Conservation (phyloP, 2,329 filamentous ascomycete species). For the Leptodontidium sp. region DNA sequence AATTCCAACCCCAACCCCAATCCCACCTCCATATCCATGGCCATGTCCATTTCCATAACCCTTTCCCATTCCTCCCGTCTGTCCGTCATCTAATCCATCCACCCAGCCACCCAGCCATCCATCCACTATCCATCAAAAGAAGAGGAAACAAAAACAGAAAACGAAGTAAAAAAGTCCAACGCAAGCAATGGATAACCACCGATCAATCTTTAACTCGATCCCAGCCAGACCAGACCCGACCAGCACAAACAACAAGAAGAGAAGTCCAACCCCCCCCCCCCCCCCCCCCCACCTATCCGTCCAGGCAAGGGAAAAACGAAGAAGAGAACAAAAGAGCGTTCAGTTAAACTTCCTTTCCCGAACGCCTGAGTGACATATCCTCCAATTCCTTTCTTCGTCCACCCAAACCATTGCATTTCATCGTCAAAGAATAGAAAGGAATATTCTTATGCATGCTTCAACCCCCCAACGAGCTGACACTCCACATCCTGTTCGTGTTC, state of each 20-base stretch:
- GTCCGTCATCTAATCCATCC: not conserved
- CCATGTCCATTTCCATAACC: too few relatives aligned
- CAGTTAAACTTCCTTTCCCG: not conserved
- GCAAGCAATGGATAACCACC: too few relatives aligned
- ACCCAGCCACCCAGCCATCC: not conserved
- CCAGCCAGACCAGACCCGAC: too few relatives aligned
- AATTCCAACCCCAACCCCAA: too few relatives aligned
- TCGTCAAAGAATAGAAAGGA: not conserved
- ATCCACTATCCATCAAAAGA: not conserved
- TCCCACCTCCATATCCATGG: too few relatives aligned
- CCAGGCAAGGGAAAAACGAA: not conserved
- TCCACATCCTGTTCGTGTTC: conserved; percentile 3
- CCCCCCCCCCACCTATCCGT: too few relatives aligned
- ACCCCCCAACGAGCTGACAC: not conserved
- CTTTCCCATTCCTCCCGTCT: too few relatives aligned
- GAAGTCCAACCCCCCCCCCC: too few relatives aligned
- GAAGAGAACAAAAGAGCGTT: not conserved
- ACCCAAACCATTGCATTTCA: not conserved
- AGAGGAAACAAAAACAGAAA: not conserved
- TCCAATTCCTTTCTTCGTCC: not conserved
- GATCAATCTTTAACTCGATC: too few relatives aligned
- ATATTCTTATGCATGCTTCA: conserved; percentile 14
- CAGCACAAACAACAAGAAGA: too few relatives aligned
- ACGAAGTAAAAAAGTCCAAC: not conserved
- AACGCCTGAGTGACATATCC: not conserved